Percentiles rank a stretch among this genome's conserved stretches.
These are phyloP conservation scores for Eucalyptus tenuipes DNA, from an alignment of 345 rosid genomes.

Conservation along the genomic window DNA sequence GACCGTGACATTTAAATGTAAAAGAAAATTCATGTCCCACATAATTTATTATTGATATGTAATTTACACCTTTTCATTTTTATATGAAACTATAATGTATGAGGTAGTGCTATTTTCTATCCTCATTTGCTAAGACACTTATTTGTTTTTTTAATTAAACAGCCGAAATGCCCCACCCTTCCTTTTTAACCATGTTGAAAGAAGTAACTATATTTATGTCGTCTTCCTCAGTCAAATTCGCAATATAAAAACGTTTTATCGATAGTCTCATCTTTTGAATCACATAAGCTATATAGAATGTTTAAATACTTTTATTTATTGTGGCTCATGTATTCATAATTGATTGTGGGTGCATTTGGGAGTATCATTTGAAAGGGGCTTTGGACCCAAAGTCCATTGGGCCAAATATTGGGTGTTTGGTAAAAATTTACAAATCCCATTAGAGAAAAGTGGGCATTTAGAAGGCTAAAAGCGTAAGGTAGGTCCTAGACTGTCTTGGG, in stretches of 20 bases:
- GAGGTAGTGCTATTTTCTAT: neutral
- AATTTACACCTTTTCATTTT: neutral
- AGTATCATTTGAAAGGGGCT: no score
- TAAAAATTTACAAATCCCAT: no score
- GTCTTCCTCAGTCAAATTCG: neutral
- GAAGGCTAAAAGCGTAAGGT: fast-evolving
- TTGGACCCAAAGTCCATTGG: no score
- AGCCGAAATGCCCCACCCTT: neutral
- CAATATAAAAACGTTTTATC: neutral
- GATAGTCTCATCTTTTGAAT: neutral
- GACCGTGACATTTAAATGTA: neutral
- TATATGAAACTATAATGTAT: neutral
- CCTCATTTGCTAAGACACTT: neutral
- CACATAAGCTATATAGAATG: neutral
- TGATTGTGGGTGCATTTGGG: neutral
- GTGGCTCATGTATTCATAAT: neutral
- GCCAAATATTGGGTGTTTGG: no score
- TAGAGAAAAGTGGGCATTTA: no score
- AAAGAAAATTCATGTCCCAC: neutral
- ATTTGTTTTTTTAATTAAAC: neutral
- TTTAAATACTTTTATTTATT: neutral
- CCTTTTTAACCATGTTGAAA: neutral
- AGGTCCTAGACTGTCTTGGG: fast-evolving
- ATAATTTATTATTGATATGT: neutral
- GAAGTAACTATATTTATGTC: neutral